phyloP scores from a whole-genome alignment of 257 asterid species.

The Gentiana dahurica region DNA sequence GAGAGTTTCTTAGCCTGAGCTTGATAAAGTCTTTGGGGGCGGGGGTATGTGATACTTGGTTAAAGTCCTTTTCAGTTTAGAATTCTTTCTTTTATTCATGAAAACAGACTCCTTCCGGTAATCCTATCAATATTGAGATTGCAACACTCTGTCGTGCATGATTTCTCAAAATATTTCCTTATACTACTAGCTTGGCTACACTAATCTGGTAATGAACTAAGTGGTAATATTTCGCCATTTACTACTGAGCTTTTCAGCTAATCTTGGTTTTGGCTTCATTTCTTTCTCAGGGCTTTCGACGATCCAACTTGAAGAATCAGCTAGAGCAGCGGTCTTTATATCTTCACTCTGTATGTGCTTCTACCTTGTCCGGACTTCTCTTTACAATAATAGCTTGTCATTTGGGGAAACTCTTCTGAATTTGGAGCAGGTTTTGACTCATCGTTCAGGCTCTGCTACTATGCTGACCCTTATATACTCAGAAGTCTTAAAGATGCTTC shows the following conservation, averaged over 20 bases:
- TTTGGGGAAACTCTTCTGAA: constrained; percentile 2
- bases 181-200: not conserved
- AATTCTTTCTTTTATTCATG: too few relatives aligned
- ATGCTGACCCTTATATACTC: constrained; percentile 67
- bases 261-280: constrained; percentile 5
- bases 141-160: not conserved
- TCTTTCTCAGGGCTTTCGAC: constrained; percentile 61
- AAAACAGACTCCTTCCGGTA: too few relatives aligned
- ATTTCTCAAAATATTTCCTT: not conserved
- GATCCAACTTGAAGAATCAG: constrained; percentile 34
- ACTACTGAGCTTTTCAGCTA: not conserved
- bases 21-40: too few relatives aligned
- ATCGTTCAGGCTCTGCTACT: constrained; percentile 73
- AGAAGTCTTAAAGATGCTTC: constrained; percentile 70
- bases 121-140: not conserved
- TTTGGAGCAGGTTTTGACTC: constrained; percentile 62
- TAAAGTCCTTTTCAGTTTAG: too few relatives aligned
- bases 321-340: constrained; percentile 71
- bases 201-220: not conserved
- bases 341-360: constrained; percentile 60
- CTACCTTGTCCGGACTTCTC: constrained; percentile 3
- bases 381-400: too few relatives aligned
- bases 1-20: too few relatives aligned
- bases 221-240: not conserved
- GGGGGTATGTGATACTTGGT: too few relatives aligned